A percentile compares a stretch with the other conserved stretches of the same genome.
Conservation (phyloP, 208 protist species). For the Leishmania mexicana region DNA sequence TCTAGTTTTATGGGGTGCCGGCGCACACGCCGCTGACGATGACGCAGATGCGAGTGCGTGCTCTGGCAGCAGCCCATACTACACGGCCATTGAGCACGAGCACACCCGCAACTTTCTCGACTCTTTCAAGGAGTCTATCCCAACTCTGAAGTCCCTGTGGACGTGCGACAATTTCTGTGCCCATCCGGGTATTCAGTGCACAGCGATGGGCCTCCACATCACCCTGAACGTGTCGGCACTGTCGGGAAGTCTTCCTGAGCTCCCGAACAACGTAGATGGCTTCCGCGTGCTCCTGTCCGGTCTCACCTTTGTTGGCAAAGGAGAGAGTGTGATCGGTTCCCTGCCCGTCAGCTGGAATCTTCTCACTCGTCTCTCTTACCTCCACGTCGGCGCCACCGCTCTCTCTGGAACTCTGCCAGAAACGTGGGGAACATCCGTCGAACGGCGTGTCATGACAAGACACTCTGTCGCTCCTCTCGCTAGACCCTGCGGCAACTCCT, state of each 20-base stretch:
- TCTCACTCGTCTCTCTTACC: not conserved
- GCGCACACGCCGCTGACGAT: not conserved
- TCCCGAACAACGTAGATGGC: slow-evolving; percentile 11
- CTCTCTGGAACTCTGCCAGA: slow-evolving; percentile 17
- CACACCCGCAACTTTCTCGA: slow-evolving; percentile 20
- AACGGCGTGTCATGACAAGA: not conserved
- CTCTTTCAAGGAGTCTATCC: slow-evolving; percentile 13
- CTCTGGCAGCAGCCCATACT: slow-evolving; percentile 17
- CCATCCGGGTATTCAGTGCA: slow-evolving; percentile 10
- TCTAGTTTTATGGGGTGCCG: not conserved
- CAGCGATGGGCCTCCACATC: not conserved
- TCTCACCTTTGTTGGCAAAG: slow-evolving; percentile 1
- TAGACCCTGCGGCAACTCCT: not conserved
- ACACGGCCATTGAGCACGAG: slow-evolving; percentile 11
- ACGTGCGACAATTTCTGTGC: slow-evolving; percentile 28
- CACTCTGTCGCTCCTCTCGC: not conserved
- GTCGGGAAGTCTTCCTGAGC: slow-evolving; percentile 13
- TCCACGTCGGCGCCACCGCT: slow-evolving; percentile 9
- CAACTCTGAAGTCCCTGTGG: slow-evolving; percentile 7
- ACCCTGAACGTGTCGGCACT: slow-evolving; percentile 10
- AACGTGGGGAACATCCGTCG: not conserved
- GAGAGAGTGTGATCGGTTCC: slow-evolving; percentile 4
- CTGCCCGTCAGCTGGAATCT: slow-evolving; percentile 19
- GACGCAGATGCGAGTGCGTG: not conserved
- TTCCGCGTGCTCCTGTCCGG: slow-evolving; percentile 4